Evolutionary conservation across 2,329 filamentous ascomycete species (phyloP), one percentile per base, ranked within the genome.

Genomic region (Arthrobotrys sphaeroides): DNA sequence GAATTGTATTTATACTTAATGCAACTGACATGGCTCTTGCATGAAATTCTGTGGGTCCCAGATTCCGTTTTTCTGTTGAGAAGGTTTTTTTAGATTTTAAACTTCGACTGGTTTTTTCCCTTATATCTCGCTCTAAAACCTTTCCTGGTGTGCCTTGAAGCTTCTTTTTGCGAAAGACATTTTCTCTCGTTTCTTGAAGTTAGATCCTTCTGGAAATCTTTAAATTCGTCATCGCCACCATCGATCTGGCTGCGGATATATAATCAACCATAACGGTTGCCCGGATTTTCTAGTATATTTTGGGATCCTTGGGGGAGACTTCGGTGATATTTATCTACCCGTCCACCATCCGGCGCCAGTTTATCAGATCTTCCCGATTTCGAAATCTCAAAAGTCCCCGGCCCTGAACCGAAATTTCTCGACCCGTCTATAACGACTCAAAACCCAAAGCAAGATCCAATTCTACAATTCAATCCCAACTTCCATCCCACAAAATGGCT

Each of bases 1-100:
- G 26, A 36, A 13, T 42, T 20, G 31, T 66, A 66, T 66, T 45
- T 60, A 66, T 73, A 73, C 69, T 38, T 61, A 28, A 66, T 53
- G 40, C 47, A 53, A 73, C 51, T 67, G 69, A 61, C 60, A 73
- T 67, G 69, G 69, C 61, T 67, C 13, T 53, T 62, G 55, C 57
- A 62, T 61, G 16, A 55, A 43, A 42, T 31, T 43, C 31, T n/a
- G n/a, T n/a, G n/a, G n/a, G 45, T 24, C 57, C 31, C 9, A n/a
- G n/a, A n/a, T n/a, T n/a, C 31, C 16, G 10, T 38, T 24, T 53
- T 53, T 42, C 31, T 64, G 59, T 64, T 51, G 60, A 51, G 60
- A 64, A 55, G 28, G 43, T 45, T 55, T 61, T 70, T n/a, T n/a
- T n/a, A n/a, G n/a, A n/a, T n/a, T n/a, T 70, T 55, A 53, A 70